Base-by-base conservation (phyloP, 805 yeast species). In the Priceomyces haplophilus region DNA sequence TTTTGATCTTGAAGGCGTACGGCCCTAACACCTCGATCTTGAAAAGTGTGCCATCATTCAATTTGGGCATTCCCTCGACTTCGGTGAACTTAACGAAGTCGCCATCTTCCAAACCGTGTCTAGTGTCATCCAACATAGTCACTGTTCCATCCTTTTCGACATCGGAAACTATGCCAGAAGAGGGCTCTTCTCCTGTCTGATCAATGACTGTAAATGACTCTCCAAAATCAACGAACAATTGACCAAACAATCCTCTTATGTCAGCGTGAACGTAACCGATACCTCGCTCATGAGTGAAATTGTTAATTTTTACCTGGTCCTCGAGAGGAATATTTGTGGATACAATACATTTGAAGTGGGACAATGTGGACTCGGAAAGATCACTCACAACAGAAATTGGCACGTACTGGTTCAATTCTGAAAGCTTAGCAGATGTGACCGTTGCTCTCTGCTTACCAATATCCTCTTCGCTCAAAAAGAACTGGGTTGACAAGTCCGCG, bases 21-120 rank as follows among this genome's bases (percentile, higher is more conserved):
- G 99, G 99, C 12, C 98, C 99, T 46, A 85, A 73, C 1, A 89
- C 97, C 58, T 82, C 84, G 41, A 93, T 79, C 59, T 85, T 84
- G 59, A 73, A 80, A 12, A 88, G 76, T 43, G 76, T 67, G 4
- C 91, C 95, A 52, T 82, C 82, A 61, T 90, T 87, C 48, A 88
- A 69, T 48, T 75, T 75, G 7, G 77, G 81, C 58, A 88, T 72
- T 31, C 98, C 98, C 57, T 82, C 78, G 29, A 90, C 83, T 65
- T 90, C 98, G 11, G 85, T 59, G 56, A 93, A 89, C 62, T 84
- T 86, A 42, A 93, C 96, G 58, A 69, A 85, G 54, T 86, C 85
- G 13, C 97, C 98, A 64, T 88, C 96, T 70, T 90, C 88, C 42
- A 93, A 73, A 15, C 96, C 95, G 59, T 93, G 99, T 64, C 98